Percentiles rank a stretch among this genome's conserved stretches.
Conservation (phyloP, 495 filamentous ascomycete genomes). For the Annulohypoxylon bovei region DNA sequence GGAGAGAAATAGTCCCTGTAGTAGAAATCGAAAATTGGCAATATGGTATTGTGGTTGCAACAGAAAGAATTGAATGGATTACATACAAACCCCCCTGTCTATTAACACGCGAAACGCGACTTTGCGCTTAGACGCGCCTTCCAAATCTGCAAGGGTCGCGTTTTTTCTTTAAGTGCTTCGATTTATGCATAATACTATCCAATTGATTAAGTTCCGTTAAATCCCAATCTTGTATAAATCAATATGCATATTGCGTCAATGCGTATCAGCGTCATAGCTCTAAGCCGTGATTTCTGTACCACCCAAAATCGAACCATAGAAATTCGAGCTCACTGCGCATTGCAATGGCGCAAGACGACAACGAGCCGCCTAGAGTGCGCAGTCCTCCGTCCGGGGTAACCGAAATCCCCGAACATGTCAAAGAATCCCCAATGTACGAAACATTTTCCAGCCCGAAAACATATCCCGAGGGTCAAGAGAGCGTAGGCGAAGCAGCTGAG, state of each 20-base stretch:
- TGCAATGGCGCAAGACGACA: conserved; percentile 47
- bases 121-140: conserved; percentile 10
- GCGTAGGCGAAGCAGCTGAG: conserved; percentile 19
- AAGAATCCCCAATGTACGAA: conserved; percentile 50
- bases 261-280: conserved; percentile 34
- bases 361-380: conserved; percentile 35
- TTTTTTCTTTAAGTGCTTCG: conserved; percentile 31
- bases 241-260: conserved; percentile 5
- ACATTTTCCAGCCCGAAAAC: conserved; percentile 51
- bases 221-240: background rate
- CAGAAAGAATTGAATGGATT: background rate
- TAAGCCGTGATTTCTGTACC: conserved; percentile 17
- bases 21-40: background rate
- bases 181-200: conserved; percentile 9
- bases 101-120: conserved; percentile 33
- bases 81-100: conserved; percentile 18
- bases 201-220: background rate
- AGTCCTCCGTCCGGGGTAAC: conserved; percentile 51
- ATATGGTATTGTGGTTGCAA: too few relatives aligned
- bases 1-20: background rate
- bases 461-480: conserved; percentile 38
- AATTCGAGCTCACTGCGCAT: conserved; percentile 8
- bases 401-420: conserved; percentile 47
- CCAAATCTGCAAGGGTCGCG: conserved; percentile 8
- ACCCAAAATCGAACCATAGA: conserved; percentile 18